phyloP scores from a whole-genome alignment of 768 basidiomycete species.

The Phylloporus sp. region DNA sequence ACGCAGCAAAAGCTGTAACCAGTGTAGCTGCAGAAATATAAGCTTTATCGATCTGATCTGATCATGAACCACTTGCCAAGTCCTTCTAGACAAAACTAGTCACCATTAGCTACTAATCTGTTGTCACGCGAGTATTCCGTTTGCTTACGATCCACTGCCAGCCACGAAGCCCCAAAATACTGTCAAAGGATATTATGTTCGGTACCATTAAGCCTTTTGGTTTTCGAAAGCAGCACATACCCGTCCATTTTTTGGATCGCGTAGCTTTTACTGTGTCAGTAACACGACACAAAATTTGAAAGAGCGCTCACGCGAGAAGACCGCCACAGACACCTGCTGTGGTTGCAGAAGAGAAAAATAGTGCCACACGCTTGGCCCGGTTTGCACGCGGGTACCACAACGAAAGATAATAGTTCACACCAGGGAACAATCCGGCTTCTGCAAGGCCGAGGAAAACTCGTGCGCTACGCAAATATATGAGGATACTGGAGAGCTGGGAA shows the following conservation, averaged over 20 bases:
- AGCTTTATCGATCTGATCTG: neutral
- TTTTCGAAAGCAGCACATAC: neutral
- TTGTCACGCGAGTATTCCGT: neutral
- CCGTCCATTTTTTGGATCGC: neutral
- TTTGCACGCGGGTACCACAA: conserved; percentile 2
- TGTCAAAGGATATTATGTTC: neutral
- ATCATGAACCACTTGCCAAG: neutral
- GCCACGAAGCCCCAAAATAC: neutral
- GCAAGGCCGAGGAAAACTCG: neutral
- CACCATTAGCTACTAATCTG: neutral
- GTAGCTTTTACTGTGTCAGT: neutral
- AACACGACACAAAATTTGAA: neutral
- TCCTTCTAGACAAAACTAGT: conserved; percentile 2
- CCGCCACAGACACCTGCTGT: conserved; percentile 1
- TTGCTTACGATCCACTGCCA: conserved; percentile 6
- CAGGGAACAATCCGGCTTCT: neutral
- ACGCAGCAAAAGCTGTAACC: neutral
- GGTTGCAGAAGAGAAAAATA: neutral
- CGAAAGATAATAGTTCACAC: conserved; percentile 1
- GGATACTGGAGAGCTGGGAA: no score
- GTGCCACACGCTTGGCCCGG: conserved; percentile 1
- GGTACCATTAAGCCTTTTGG: neutral
- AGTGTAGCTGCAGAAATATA: neutral
- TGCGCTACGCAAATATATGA: neutral
- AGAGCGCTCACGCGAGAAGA: neutral